phyloP scores from a whole-genome alignment of 2,329 filamentous ascomycete species.

The Byssoonygena ceratinophila region DNA sequence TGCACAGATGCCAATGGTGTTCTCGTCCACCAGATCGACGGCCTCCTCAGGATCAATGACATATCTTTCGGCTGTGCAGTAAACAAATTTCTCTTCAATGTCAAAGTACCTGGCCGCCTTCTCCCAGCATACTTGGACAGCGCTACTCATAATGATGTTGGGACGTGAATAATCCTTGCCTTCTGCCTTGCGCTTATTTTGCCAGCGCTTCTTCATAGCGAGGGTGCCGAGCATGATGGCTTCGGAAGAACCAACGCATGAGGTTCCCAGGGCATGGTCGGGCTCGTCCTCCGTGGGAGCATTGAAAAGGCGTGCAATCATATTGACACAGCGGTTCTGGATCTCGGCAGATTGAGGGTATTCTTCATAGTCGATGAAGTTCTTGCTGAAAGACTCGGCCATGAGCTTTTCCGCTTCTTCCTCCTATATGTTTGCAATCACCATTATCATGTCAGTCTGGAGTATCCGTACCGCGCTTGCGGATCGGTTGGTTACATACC shows the following conservation, averaged over 20 bases:
- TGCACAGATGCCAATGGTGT: conserved; percentile 79
- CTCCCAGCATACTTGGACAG: conserved; percentile 96
- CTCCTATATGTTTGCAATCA: conserved; percentile 46
- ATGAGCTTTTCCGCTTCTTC: conserved; percentile 94
- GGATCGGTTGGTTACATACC: conserved; percentile 41
- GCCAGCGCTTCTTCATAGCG: conserved; percentile 94
- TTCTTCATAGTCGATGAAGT: conserved; percentile 87
- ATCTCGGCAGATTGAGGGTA: conserved; percentile 73
- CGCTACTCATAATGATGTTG: conserved; percentile 92
- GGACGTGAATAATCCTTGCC: conserved; percentile 71
- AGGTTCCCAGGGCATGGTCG: conserved; percentile 67
- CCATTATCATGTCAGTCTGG: conserved; percentile 9
- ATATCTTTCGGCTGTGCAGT: conserved; percentile 50
- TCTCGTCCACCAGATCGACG: conserved; percentile 54
- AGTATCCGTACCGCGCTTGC: not conserved
- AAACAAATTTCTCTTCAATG: conserved; percentile 74
- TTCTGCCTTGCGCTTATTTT: conserved; percentile 69
- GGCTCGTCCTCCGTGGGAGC: conserved; percentile 50
- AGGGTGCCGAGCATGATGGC: conserved; percentile 46
- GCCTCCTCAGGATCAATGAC: conserved; percentile 55
- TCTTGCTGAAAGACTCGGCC: conserved; percentile 83
- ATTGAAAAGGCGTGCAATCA: conserved; percentile 85
- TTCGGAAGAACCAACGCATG: conserved; percentile 80
- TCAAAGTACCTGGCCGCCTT: conserved; percentile 86
- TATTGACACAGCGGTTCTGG: conserved; percentile 83